Base-by-base conservation (phyloP, 2,329 filamentous ascomycete genomes). In the Coniochaeta sp. region DNA sequence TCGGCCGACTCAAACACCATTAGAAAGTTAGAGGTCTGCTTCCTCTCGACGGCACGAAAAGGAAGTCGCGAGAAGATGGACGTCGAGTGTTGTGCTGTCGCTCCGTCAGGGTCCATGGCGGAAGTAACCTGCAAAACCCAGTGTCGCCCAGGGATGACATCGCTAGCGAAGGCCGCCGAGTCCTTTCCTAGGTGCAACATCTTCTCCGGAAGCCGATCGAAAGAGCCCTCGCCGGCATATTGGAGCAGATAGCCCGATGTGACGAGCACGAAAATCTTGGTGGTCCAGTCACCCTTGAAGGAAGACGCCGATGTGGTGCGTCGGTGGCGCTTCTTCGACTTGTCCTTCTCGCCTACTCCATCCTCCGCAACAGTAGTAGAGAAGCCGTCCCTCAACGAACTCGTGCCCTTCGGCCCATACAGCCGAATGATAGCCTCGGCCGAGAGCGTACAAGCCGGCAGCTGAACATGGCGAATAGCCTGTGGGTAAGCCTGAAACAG, bases 401-500 rank as follows among this genome's bases (percentile, higher is more conserved):
- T 54, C 57, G 69, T 74, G 50, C 68, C 71, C 54, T 76, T 78
- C 54, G 74, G 72, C 49, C 77, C 76, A 56, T 82, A 79, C 47
- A 80, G 69, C 54, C 85, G 81, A 49, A 90, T 65, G 46, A 94
- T 79, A 1, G 78, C 69, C 55, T 95, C 91, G 1, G 86, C 79
- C 1, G 86, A 81, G 10, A 86, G 69, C 2, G 78, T 80, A 32
- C 86, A 85, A 14, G 86, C 79, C 24, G 84, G 79, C 3, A 95
- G 73, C 14, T 79, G 82, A 10, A 82, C 83, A 65, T 94, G 82
- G 61, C 87, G 91, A 58, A 89, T 78, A 3, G 89, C 83, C 67
- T 95, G 91, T 0, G 89, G 86, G 64, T 91, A 95, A 12, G 89
- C 90, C 65, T 95, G 87, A 65, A 91, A 95, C 12, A 96, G 71